Evolutionary conservation across 2,329 filamentous ascomycete genomes (phyloP), one percentile per base, ranked within the genome.

Genomic region (Nemania serpens): DNA sequence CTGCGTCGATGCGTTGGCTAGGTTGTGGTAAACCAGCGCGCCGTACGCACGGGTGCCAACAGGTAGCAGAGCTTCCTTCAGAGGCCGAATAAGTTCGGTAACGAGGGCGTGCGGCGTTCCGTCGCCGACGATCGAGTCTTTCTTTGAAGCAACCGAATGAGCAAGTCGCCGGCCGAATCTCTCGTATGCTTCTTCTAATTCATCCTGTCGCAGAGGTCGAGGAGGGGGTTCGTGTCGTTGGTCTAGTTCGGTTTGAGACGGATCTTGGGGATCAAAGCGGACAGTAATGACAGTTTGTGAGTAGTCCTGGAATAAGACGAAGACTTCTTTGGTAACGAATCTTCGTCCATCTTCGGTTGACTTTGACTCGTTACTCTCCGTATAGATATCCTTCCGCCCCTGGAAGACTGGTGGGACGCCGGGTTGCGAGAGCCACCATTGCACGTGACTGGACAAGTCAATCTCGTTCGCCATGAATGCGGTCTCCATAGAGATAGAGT

Each of bases 281-380:
- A 88, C 90, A 0, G 89, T 92, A 70, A 99, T 85, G 65, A 96
- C 83, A 0, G 94, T 98, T 74, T 98, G 95, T 17, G 93, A 97
- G 75, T 99, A 99, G 77, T 99, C 95, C 70, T 93, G 88, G 79
- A 91, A 99, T 9, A 99, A 79, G n/a, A 98, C 81, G 69, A 90
- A 95, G 43, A 97, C 83, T 61, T 93, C 88, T 66, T 93, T 93
- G 6, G 89, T 91, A 18, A 96, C 80, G 1, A 83, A 84, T 0
- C 87, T 87, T 73, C 88, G 89, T 25, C 90, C 88, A 29, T 89
- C 88, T 13, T 88, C 85, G 65, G 84, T 83, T 13, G 88, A 84
- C 6, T 84, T 88, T 1, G 88, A 87, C 72, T 97, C 91, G 66
- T 96, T 91, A 20, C 88, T 84, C 75, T 98, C 93, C 53, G 87